These are phyloP conservation scores for Strigomonas galati DNA, from an alignment of 208 protist genomes.

Conservation along the genomic window DNA sequence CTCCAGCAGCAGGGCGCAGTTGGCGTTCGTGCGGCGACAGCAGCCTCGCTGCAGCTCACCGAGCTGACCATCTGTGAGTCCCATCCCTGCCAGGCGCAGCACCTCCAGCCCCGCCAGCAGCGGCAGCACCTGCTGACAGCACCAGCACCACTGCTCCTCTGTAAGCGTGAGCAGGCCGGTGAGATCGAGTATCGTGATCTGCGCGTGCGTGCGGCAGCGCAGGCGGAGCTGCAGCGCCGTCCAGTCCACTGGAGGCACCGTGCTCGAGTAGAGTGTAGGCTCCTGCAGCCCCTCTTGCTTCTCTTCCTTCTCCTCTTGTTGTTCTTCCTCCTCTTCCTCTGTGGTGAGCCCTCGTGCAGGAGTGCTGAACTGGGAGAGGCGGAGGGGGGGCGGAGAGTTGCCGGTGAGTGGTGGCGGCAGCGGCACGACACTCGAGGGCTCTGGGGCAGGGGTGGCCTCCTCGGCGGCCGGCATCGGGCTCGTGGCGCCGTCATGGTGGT, in stretches of 20 bases:
- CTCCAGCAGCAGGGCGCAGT: neutral
- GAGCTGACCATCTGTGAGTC: conserved; percentile 48
- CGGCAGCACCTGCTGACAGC: conserved; percentile 52
- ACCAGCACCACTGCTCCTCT: conserved; percentile 62
- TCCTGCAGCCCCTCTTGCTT: neutral
- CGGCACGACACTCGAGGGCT: neutral
- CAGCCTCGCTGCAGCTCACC: conserved; percentile 42
- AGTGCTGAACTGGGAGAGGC: neutral
- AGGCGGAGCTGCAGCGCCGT: conserved; percentile 38
- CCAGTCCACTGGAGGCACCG: conserved; percentile 29
- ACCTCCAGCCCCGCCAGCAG: conserved; percentile 39
- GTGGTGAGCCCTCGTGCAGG: neutral
- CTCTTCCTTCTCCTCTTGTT: neutral
- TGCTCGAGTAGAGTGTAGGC: neutral
- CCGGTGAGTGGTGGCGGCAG: conserved; percentile 1
- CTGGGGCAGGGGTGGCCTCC: too few species aligned
- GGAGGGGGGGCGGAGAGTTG: neutral
- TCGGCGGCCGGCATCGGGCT: neutral
- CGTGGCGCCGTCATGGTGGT: too few species aligned
- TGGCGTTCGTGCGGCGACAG: neutral
- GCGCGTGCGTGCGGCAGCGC: conserved; percentile 32
- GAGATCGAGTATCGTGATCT: conserved; percentile 49
- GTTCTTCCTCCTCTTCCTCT: neutral
- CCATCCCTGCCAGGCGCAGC: conserved; percentile 49
- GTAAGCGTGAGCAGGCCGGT: conserved; percentile 24